These are phyloP conservation scores for barley (Hordeum vulgare) DNA, from an alignment of 176 grass and related monocot genomes.

Conservation along the genomic window DNA sequence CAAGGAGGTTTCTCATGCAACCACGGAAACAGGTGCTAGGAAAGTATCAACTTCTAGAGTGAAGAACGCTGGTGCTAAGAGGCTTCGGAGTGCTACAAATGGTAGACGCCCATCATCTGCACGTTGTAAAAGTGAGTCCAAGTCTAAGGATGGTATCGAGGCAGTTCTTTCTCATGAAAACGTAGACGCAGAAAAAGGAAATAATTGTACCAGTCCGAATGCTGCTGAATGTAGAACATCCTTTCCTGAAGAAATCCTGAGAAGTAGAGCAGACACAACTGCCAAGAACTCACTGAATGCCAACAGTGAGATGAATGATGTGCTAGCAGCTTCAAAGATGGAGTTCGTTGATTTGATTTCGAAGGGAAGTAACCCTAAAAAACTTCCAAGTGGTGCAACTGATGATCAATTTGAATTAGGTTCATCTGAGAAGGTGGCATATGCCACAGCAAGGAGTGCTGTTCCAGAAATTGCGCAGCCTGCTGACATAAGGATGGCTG, in stretches of 20 bases:
- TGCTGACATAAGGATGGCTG: slow-evolving; percentile 2
- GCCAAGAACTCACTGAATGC: neutral
- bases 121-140: neutral
- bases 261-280: neutral
- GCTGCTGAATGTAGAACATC: neutral
- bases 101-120: neutral
- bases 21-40: slow-evolving; percentile 13
- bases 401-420: neutral
- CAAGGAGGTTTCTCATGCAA: slow-evolving; percentile 33
- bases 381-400: slow-evolving; percentile 13
- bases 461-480: neutral
- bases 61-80: slow-evolving; percentile 25
- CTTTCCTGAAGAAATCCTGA: slow-evolving; percentile 11
- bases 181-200: slow-evolving; percentile 1
- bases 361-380: slow-evolving; percentile 13
- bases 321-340: neutral
- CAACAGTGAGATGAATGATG: neutral
- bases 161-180: slow-evolving; percentile 32
- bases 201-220: neutral
- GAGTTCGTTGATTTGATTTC: neutral
- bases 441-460: slow-evolving; percentile 1
- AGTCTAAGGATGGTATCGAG: neutral
- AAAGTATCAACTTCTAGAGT: slow-evolving; percentile 18
- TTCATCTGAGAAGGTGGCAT: neutral
- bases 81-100: neutral